Base-by-base conservation (phyloP, 2,329 filamentous ascomycete genomes). In the Colletotrichum endophyticum region DNA sequence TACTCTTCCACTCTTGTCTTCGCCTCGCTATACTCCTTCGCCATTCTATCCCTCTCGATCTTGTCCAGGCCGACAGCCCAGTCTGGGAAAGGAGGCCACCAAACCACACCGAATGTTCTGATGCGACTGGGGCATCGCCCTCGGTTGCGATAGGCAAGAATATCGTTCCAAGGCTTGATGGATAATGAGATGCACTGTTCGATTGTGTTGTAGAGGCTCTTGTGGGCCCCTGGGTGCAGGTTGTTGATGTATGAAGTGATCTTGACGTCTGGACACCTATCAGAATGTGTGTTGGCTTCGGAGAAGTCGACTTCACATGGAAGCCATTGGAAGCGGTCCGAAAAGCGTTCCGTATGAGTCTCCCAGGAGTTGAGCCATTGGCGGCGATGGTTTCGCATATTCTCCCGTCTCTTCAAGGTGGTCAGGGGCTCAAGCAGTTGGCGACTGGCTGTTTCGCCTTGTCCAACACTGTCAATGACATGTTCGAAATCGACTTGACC, bases 371-470 rank as follows among this genome's bases (percentile, higher is more conserved):
- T 49, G 5, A 49, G 39, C 39, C 39, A 49, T 49, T 49, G 39
- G 0, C 39, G 19, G 39, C 39, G 39, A 49, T 49, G 39, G 39
- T 49, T 6, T 49, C 39, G 39, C 39, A 49, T n/a, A 12, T 49
- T 49, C 39, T 49, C 39, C 0, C 19, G 39, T 0, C 39, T n/a
- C 5, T 12, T 49, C 39, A 9, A 0, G 0, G 39, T n/a, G 39
- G 39, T 49, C 39, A 49, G 39, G 39, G 39, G 39, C 39, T 49
- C 9, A 49, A 49, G 39, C 39, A 49, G 9, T n/a, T 49, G 39
- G 9, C 19, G 19, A 12, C 39, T 6, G 39, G 39, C 39, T 49
- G 39, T 49, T 49, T 49, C 39, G 9, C 39, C 19, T n/a, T 49
- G 0, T 49, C 39, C 39, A 3, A 49, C 19, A 6, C 19, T 49